Base-by-base conservation (phyloP, 352 stramenopile genomes). In the Pythium dissimile region DNA sequence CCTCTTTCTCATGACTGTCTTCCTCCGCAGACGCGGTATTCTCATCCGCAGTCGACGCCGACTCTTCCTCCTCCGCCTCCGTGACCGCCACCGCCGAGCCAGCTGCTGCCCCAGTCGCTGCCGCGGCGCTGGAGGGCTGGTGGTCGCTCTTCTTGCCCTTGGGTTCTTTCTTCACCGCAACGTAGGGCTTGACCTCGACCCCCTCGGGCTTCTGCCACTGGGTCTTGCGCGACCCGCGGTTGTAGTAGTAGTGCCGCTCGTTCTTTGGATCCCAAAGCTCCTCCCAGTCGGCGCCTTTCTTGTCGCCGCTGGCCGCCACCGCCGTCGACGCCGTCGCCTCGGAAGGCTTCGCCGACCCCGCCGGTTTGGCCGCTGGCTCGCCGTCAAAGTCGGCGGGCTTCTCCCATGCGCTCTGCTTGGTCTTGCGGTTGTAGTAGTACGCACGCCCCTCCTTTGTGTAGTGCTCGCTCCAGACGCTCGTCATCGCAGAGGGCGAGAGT, bases 341-440 rank as follows among this genome's bases (percentile, higher is more conserved):
- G 20, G 28, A 16, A 9, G 44, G 18, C 2, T 12, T 46, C 13
- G 27, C 27, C 0, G 43, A 28, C 11, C 34, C 37, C 12, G 42
- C 26, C 12, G 57, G 41, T 45, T 59, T 67, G 15, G 34, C 47
- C 10, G 66, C 43, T 10, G 73, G 49, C 32, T 88, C 77, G 32
- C 67, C 73, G 62, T 92, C 81, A 62, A 91, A 92, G 65, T 91
- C 78, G 20, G 63, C 63, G 20, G 86, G 86, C 48, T 88, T 86
- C 54, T 94, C 84, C 86, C 86, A 95, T 59, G 82, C 77, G 73
- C 85, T 95, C 65, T 93, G 77, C 75, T 93, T 92, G 10, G 84
- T 93, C 50, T 55, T 73, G 57, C 80, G 80, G 70, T 95, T 95
- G 77, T 95, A 93, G 71, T 94, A 95, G 66, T 95, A 95, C 54